Evolutionary conservation across 139 green algal species (phyloP), one percentile per base, ranked within the genome.

Genomic region (Nannochloris sp.): DNA sequence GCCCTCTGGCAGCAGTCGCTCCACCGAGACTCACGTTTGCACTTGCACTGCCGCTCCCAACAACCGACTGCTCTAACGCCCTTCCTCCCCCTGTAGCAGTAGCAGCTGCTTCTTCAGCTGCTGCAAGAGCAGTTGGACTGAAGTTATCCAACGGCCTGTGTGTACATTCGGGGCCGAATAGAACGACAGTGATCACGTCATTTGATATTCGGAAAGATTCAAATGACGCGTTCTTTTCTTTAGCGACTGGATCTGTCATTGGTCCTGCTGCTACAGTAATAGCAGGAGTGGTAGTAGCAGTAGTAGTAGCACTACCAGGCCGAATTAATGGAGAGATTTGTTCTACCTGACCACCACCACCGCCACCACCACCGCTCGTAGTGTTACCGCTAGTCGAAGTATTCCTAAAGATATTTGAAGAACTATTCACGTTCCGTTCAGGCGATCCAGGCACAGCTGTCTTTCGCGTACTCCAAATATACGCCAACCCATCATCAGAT

Each of bases 401-500:
- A n/a, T n/a, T n/a, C n/a, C n/a, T n/a, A n/a, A n/a, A n/a, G n/a
- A n/a, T n/a, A n/a, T n/a, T n/a, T n/a, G n/a, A n/a, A n/a, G n/a
- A n/a, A n/a, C n/a, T n/a, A n/a, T n/a, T n/a, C n/a, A n/a, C n/a
- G n/a, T n/a, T n/a, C n/a, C n/a, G n/a, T n/a, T n/a, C n/a, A n/a
- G n/a, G n/a, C 54, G 54, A 7, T 35, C 9, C 42, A 0, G 68
- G 48, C 47, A 68, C 27, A 24, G 25, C 34, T 35, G 59, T 64
- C 27, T 65, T 70, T 27, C 39, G 38, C 6, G 61, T 61, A 25
- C 65, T 62, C 87, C 87, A 95, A 15, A 92, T 14, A 64, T 88
- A 92, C 32, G 89, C 83, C 60, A 66, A 81, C 23, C 87, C 87
- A 67, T 93, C 85, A 59, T 95, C 87, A 3, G 69, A 83, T 30